phyloP scores from a whole-genome alignment of 2,329 filamentous ascomycete genomes.

The Aureobasidium namibiae region DNA sequence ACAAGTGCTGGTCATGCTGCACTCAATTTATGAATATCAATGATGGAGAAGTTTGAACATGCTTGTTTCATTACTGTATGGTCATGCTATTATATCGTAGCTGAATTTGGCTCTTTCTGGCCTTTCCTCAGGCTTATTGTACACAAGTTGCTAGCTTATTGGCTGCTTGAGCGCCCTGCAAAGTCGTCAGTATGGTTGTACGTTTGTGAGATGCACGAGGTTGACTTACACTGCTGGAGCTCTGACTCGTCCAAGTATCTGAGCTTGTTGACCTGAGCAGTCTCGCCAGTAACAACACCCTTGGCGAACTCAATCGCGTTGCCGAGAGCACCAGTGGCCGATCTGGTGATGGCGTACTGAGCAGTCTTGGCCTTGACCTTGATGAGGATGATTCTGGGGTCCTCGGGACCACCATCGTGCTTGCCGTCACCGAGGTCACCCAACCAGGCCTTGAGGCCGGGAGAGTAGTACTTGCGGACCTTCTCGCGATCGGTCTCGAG shows the following conservation, averaged over 20 bases:
- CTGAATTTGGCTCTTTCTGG: background rate
- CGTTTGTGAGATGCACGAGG: background rate
- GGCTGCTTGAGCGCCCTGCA: conserved; percentile 4
- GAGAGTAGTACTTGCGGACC: conserved; percentile 68
- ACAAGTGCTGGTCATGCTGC: no score
- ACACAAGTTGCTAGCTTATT: background rate
- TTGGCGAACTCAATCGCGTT: conserved; percentile 65
- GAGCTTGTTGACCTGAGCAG: conserved; percentile 65
- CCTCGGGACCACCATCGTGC: conserved; percentile 73
- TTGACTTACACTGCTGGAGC: conserved; percentile 46
- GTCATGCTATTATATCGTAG: conserved; percentile 11
- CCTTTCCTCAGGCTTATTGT: background rate
- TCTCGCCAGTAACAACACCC: conserved; percentile 63
- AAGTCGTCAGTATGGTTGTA: background rate
- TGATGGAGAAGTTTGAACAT: background rate
- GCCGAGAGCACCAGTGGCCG: conserved; percentile 52
- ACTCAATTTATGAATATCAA: no score
- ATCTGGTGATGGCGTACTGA: conserved; percentile 57
- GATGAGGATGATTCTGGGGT: conserved; percentile 76
- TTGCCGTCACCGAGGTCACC: conserved; percentile 76
- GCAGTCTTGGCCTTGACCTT: conserved; percentile 63
- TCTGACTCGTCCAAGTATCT: conserved; percentile 63
- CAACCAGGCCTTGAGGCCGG: conserved; percentile 71
- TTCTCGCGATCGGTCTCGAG: conserved; percentile 61
- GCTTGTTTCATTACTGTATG: conserved; percentile 7